A percentile compares a stretch with the other conserved stretches of the same genome.
These are phyloP conservation scores for Corrigiola litoralis DNA, from an alignment of 179 eudicot genomes.

Conservation along the genomic window DNA sequence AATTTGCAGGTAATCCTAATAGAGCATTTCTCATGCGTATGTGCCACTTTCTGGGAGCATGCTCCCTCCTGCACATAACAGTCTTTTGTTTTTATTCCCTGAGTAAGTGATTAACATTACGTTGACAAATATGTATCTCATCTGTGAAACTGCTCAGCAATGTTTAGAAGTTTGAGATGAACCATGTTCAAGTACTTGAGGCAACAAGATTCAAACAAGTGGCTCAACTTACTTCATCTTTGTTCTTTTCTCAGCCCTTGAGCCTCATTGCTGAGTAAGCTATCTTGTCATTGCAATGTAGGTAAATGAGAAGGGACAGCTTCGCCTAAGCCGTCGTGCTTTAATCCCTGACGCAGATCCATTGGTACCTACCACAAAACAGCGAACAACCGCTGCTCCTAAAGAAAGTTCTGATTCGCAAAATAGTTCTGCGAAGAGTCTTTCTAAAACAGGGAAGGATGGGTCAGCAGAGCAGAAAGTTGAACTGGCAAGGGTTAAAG, in stretches of 20 bases:
- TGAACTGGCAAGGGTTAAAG: slow-evolving; percentile 22
- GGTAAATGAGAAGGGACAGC: slow-evolving; percentile 95
- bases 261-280: background rate
- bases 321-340: slow-evolving; percentile 90
- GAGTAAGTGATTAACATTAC: no score
- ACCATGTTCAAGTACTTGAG: no score
- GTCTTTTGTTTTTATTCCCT: no score
- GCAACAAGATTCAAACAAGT: background rate
- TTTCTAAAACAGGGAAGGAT: slow-evolving; percentile 35
- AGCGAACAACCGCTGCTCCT: slow-evolving; percentile 28
- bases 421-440: slow-evolving; percentile 28
- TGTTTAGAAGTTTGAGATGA: no score
- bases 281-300: slow-evolving; percentile 22
- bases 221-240: background rate
- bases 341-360: slow-evolving; percentile 68
- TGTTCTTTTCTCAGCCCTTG: background rate
- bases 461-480: slow-evolving; percentile 21
- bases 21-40: no score
- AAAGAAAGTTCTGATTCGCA: slow-evolving; percentile 38
- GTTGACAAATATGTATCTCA: no score
- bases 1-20: no score
- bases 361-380: slow-evolving; percentile 48
- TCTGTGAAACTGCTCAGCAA: no score
- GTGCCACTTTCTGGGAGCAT: no score
- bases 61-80: no score